Evolutionary conservation across 2,329 filamentous ascomycete species (phyloP).

Genomic region (Xylaria sp.): DNA sequence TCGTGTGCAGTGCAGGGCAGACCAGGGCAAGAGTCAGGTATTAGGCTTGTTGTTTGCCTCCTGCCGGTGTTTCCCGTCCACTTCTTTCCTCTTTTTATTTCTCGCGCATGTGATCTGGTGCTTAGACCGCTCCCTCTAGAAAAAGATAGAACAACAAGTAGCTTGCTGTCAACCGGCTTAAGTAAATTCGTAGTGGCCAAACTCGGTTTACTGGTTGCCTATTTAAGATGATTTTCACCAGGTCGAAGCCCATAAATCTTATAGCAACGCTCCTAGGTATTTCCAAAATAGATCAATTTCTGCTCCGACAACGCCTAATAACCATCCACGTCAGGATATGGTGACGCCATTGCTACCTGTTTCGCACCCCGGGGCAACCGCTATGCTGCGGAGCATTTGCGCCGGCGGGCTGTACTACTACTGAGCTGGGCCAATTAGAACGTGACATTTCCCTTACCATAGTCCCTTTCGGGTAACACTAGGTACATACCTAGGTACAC

Average conservation of each 20-base stretch:
- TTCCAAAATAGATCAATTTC: slow-evolving; percentile 1
- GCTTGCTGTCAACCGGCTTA: neutral
- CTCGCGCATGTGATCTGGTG: neutral
- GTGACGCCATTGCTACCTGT: slow-evolving; percentile 33
- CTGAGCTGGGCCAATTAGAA: slow-evolving; percentile 22
- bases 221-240: neutral
- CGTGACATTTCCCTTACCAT: neutral
- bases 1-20: too few species aligned
- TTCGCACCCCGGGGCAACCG: neutral
- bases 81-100: neutral
- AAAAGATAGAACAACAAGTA: neutral
- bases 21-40: slow-evolving; percentile 13
- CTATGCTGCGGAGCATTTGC: slow-evolving; percentile 35
- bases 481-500: neutral
- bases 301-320: neutral
- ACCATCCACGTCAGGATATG: slow-evolving; percentile 8
- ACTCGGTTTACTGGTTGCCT: slow-evolving; percentile 12
- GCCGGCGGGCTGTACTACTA: slow-evolving; percentile 11
- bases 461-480: slow-evolving; percentile 31
- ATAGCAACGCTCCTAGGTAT: neutral
- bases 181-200: neutral
- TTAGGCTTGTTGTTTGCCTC: slow-evolving; percentile 15
- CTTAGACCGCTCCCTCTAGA: neutral
- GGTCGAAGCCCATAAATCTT: neutral
- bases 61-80: slow-evolving; percentile 3